phyloP scores from a whole-genome alignment of 441 rosid species.

The Populus tomentosa region DNA sequence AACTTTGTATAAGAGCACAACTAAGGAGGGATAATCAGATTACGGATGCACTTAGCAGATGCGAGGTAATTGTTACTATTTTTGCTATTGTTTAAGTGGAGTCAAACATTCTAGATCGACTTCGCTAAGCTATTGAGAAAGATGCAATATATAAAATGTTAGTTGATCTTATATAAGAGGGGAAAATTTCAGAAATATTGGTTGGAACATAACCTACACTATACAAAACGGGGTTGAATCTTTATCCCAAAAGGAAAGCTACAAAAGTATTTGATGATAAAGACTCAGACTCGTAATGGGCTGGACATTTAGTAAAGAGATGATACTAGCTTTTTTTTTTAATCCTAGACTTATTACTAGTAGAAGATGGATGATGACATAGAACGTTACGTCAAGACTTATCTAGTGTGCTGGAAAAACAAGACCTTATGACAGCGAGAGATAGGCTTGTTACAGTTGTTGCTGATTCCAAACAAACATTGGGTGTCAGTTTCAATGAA shows the following conservation, averaged over 20 bases:
- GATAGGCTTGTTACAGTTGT: background rate
- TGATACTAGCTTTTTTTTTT: background rate
- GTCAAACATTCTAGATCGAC: too few relatives aligned
- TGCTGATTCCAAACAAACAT: background rate
- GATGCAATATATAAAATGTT: too few relatives aligned
- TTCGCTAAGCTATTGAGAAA: too few relatives aligned
- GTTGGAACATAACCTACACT: too few relatives aligned
- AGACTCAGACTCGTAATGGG: background rate
- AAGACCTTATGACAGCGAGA: background rate
- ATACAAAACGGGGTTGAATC: too few relatives aligned
- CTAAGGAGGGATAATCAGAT: background rate
- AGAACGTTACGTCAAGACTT: background rate
- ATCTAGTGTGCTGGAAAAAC: background rate
- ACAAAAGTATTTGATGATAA: background rate
- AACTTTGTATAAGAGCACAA: background rate
- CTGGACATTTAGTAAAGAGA: background rate
- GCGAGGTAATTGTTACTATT: too few relatives aligned
- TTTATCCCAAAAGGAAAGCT: background rate
- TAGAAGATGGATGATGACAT: background rate
- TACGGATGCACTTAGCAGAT: too few relatives aligned
- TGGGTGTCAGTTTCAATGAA: constrained; percentile 15
- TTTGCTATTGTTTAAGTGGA: too few relatives aligned
- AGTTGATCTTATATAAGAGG: too few relatives aligned
- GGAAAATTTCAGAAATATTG: too few relatives aligned
- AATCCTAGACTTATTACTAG: background rate